Conservation (phyloP, 164 flowering plant species). For the Malania oleifera region DNA sequence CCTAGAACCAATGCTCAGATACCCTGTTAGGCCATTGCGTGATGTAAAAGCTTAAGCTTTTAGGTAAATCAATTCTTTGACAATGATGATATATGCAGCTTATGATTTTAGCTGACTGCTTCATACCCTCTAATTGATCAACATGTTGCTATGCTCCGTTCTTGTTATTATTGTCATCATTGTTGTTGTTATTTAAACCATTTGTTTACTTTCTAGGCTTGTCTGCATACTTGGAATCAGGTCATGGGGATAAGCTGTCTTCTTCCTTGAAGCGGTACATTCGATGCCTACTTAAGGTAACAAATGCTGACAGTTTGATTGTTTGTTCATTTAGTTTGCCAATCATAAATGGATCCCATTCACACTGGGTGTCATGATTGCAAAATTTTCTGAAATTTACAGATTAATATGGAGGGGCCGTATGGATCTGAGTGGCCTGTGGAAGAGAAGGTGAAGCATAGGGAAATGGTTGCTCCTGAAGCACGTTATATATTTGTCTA, state of each 20-base stretch:
- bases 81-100: no score
- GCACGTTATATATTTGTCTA: constrained; percentile 79
- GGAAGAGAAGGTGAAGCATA: constrained; percentile 80
- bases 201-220: constrained; percentile 37
- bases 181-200: not conserved
- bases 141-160: not conserved
- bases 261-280: constrained; percentile 54
- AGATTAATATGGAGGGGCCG: constrained; percentile 79
- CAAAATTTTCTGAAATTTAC: constrained; percentile 1
- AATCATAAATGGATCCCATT: not conserved
- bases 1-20: no score
- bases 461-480: constrained; percentile 82
- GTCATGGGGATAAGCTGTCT: constrained; percentile 61
- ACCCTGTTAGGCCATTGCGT: no score
- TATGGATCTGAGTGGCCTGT: constrained; percentile 74
- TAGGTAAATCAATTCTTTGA: no score
- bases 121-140: not conserved
- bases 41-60: no score
- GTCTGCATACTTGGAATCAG: constrained; percentile 58
- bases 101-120: not conserved
- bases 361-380: not conserved
- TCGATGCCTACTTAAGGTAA: constrained; percentile 71
- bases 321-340: not conserved
- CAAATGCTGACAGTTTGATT: not conserved
- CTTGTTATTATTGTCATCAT: not conserved